Evolutionary conservation across 2,329 filamentous ascomycete species (phyloP).

Genomic region (Claviceps citrina): DNA sequence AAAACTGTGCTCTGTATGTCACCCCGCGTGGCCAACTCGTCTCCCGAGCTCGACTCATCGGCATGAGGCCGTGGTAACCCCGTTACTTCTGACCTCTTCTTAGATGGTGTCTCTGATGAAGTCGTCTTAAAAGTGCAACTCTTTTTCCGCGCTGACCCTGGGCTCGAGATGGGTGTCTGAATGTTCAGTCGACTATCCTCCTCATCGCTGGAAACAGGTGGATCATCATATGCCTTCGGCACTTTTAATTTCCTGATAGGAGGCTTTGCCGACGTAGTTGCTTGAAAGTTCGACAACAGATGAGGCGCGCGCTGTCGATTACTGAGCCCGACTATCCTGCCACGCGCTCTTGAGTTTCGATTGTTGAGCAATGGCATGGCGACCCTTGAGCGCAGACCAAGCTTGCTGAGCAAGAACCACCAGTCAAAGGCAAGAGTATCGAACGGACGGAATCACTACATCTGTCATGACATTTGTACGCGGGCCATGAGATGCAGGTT

Average conservation of each 20-base stretch:
- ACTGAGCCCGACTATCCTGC: constrained; percentile 12
- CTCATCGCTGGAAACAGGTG: constrained; percentile 17
- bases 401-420: not conserved
- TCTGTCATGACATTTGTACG: not conserved
- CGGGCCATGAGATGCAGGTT: not conserved
- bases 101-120: not conserved
- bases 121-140: not conserved
- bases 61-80: not conserved
- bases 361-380: constrained; percentile 5
- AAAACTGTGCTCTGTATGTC: constrained; percentile 23
- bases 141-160: not conserved
- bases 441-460: not conserved
- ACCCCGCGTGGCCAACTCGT: constrained; percentile 13
- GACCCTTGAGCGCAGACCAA: not conserved
- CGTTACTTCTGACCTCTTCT: not conserved
- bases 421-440: not conserved
- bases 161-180: constrained; percentile 3
- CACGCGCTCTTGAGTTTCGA: not conserved
- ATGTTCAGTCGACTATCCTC: constrained; percentile 8
- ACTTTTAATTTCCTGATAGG: constrained; percentile 5
- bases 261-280: not conserved
- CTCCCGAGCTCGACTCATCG: constrained; percentile 13
- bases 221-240: constrained; percentile 9
- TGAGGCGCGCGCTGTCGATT: constrained; percentile 4
- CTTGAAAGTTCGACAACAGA: constrained; percentile 8